Conservation (phyloP, 129 eudicot species). For the Artemisia annua region DNA sequence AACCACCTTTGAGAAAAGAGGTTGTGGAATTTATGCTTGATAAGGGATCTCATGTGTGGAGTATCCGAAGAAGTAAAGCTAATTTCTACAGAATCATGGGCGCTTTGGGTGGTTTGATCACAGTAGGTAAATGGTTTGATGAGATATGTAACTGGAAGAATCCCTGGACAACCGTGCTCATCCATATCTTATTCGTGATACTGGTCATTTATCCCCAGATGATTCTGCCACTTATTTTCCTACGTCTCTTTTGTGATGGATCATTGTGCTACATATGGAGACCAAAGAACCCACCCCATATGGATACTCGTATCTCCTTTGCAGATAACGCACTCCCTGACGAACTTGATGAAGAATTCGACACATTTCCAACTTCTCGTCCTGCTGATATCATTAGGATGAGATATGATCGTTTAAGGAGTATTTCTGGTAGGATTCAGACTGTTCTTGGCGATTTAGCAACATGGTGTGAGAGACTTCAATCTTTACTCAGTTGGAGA, state of each 20-base stretch:
- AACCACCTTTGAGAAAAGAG: slow-evolving; percentile 76
- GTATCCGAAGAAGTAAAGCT: slow-evolving; percentile 82
- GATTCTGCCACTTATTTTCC: slow-evolving; percentile 59
- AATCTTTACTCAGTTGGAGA: slow-evolving; percentile 79
- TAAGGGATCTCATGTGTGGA: slow-evolving; percentile 73
- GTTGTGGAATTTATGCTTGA: slow-evolving; percentile 78
- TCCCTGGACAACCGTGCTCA: slow-evolving; percentile 57
- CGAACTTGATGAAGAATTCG: slow-evolving; percentile 82
- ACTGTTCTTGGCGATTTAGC: slow-evolving; percentile 74
- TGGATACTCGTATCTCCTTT: slow-evolving; percentile 59
- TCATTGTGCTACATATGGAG: slow-evolving; percentile 66
- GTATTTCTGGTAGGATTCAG: slow-evolving; percentile 67
- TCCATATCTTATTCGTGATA: slow-evolving; percentile 54
- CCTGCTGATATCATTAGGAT: slow-evolving; percentile 44
- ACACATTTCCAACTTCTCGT: slow-evolving; percentile 60
- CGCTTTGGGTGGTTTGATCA: slow-evolving; percentile 47
- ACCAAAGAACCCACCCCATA: slow-evolving; percentile 64
- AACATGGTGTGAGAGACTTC: slow-evolving; percentile 65
- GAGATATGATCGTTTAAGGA: slow-evolving; percentile 74
- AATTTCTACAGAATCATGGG: slow-evolving; percentile 62
- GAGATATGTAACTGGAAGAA: slow-evolving; percentile 68
- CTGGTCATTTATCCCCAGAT: slow-evolving; percentile 61
- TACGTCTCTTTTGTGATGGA: slow-evolving; percentile 73
- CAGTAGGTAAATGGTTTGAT: slow-evolving; percentile 63
- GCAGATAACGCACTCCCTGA: slow-evolving; percentile 55